phyloP scores from a whole-genome alignment of 495 filamentous ascomycete species.

The Lasiosphaeriaceae sp. region DNA sequence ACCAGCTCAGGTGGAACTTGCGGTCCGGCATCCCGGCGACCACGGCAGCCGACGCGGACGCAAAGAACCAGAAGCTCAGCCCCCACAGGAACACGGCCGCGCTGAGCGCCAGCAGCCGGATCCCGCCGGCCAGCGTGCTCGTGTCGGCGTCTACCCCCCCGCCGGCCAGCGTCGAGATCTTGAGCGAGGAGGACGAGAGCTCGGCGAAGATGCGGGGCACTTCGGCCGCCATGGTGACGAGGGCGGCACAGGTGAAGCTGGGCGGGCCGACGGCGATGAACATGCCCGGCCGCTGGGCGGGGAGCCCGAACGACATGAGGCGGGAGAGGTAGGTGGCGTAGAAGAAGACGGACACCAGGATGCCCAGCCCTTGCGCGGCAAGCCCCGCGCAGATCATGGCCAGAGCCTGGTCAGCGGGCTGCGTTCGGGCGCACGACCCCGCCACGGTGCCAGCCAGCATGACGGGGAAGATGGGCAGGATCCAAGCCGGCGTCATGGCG shows the following conservation, averaged over 20 bases:
- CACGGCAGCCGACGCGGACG: conserved; percentile 51
- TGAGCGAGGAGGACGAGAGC: background rate
- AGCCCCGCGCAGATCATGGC: conserved; percentile 47
- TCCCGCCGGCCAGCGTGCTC: conserved; percentile 31
- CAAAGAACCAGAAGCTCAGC: conserved; percentile 70
- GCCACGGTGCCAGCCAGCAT: conserved; percentile 53
- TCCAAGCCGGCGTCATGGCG: conserved; percentile 52
- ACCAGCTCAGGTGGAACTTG: conserved; percentile 53
- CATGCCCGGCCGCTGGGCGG: conserved; percentile 55
- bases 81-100: conserved; percentile 64
- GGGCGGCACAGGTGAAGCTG: conserved; percentile 63
- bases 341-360: conserved; percentile 46
- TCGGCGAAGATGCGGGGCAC: conserved; percentile 23
- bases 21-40: conserved; percentile 49
- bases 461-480: conserved; percentile 53
- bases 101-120: conserved; percentile 48
- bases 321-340: conserved; percentile 56
- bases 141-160: conserved; percentile 5
- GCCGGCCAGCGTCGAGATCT: background rate
- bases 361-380: conserved; percentile 50
- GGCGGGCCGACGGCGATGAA: conserved; percentile 70
- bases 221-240: conserved; percentile 60
- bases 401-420: conserved; percentile 34
- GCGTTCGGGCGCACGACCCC: conserved; percentile 31
- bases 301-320: conserved; percentile 58